A percentile compares a stretch with the other conserved stretches of the same genome.
phyloP scores from a whole-genome alignment of 768 basidiomycete species.

The Lactifluus subvellereus region DNA sequence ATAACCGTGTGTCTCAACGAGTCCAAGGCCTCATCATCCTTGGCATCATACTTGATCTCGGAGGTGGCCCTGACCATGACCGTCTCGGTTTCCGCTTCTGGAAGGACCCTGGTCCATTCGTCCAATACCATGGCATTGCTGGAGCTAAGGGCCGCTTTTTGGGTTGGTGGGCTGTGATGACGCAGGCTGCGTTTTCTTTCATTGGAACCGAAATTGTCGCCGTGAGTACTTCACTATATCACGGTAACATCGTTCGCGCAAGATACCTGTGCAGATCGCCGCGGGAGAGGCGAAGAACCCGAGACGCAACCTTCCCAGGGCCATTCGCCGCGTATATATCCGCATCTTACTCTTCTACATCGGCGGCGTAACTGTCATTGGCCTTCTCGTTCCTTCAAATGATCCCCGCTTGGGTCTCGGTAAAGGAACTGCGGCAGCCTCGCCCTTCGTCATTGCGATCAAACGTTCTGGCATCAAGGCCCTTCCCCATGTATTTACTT shows the following conservation, averaged over 20 bases:
- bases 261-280: constrained; percentile 48
- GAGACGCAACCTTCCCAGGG: constrained; percentile 55
- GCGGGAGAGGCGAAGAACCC: constrained; percentile 92
- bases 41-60: constrained; percentile 72
- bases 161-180: constrained; percentile 66
- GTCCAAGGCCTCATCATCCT: constrained; percentile 41
- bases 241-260: background rate
- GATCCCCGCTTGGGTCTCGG: constrained; percentile 47
- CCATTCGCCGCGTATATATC: constrained; percentile 56
- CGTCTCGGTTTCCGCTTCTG: constrained; percentile 70
- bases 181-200: constrained; percentile 88
- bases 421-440: constrained; percentile 60
- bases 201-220: constrained; percentile 95
- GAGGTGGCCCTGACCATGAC: constrained; percentile 81
- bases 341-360: constrained; percentile 77
- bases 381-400: constrained; percentile 75
- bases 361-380: constrained; percentile 65
- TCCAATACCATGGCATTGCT: constrained; percentile 54
- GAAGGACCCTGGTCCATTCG: constrained; percentile 86
- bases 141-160: constrained; percentile 77
- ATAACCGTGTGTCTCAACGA: constrained; percentile 30
- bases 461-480: constrained; percentile 77
- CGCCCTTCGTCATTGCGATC: constrained; percentile 92
- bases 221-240: constrained; percentile 37
- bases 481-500: constrained; percentile 63